Evolutionary conservation across 257 asterid species (phyloP).

Genomic region (Linderniella brevidens): DNA sequence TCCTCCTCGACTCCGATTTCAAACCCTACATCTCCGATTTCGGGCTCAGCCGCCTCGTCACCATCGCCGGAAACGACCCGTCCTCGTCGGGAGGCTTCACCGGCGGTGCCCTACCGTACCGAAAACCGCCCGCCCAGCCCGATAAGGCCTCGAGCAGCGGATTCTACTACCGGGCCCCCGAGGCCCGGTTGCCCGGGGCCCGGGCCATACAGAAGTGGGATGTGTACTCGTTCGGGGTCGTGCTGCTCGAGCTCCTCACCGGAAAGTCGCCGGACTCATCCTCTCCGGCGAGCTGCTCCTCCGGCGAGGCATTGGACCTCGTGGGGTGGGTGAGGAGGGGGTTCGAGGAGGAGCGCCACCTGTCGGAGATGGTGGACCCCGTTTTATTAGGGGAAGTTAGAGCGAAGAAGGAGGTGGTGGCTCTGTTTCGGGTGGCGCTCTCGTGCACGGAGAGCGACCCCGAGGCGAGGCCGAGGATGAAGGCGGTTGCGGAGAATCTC

Average conservation of each 20-base stretch:
- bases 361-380: slow-evolving; percentile 63
- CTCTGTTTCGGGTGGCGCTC: slow-evolving; percentile 53
- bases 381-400: slow-evolving; percentile 55
- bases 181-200: slow-evolving; percentile 40
- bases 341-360: slow-evolving; percentile 50
- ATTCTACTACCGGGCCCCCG: slow-evolving; percentile 69
- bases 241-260: slow-evolving; percentile 60
- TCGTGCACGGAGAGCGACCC: slow-evolving; percentile 85
- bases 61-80: slow-evolving; percentile 78
- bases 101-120: slow-evolving; percentile 72
- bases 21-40: slow-evolving; percentile 62
- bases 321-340: slow-evolving; percentile 81
- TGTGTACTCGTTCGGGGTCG: slow-evolving; percentile 82
- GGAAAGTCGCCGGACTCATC: slow-evolving; percentile 77
- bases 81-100: slow-evolving; percentile 78
- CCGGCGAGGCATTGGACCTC: slow-evolving; percentile 59
- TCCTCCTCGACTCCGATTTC: slow-evolving; percentile 72
- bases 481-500: slow-evolving; percentile 52
- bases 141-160: slow-evolving; percentile 35
- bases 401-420: slow-evolving; percentile 62
- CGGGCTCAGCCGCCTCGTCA: slow-evolving; percentile 79
- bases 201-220: slow-evolving; percentile 96
- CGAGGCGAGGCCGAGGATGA: slow-evolving; percentile 79
- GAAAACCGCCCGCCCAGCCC: slow-evolving; percentile 40
- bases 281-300: slow-evolving; percentile 45